A percentile compares a stretch with the other conserved stretches of the same genome.
These are phyloP conservation scores for Coniosporium tulheliwenetii DNA, from an alignment of 2,329 filamentous ascomycete genomes.

Conservation along the genomic window DNA sequence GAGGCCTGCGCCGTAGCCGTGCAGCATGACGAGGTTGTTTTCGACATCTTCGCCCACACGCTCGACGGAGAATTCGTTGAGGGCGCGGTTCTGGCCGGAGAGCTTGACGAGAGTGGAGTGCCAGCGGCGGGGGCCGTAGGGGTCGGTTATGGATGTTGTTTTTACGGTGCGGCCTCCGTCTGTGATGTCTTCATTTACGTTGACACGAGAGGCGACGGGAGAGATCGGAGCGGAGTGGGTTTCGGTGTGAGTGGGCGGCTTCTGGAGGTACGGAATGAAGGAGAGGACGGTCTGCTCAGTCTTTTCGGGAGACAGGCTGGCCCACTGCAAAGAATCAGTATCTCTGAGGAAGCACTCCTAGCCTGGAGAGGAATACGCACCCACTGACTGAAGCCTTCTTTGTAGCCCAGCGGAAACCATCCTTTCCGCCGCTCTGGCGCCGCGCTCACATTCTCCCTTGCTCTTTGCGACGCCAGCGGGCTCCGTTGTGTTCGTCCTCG, in stretches of 20 bases:
- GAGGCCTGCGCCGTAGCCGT: constrained; percentile 89
- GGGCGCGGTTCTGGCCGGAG: constrained; percentile 66
- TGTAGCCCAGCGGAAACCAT: constrained; percentile 74
- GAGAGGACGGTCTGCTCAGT: constrained; percentile 83
- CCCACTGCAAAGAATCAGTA: constrained; percentile 48
- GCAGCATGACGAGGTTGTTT: constrained; percentile 85
- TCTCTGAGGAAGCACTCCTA: neutral
- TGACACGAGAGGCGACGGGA: constrained; percentile 20
- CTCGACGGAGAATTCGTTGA: constrained; percentile 91
- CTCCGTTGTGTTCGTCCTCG: constrained; percentile 24
- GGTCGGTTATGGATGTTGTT: constrained; percentile 44
- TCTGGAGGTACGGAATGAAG: constrained; percentile 66
- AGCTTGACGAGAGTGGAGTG: constrained; percentile 70
- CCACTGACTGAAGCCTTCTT: constrained; percentile 86
- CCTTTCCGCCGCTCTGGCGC: constrained; percentile 15
- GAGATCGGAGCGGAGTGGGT: constrained; percentile 39
- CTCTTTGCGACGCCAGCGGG: constrained; percentile 31
- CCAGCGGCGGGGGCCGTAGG: constrained; percentile 75
- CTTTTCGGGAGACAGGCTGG: constrained; percentile 60
- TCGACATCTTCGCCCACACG: constrained; percentile 63
- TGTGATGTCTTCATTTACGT: constrained; percentile 20
- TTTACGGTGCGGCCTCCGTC: constrained; percentile 23
- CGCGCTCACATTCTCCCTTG: constrained; percentile 8
- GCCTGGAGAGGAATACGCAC: constrained; percentile 30
- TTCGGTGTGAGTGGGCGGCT: constrained; percentile 52